Evolutionary conservation across 1,284 basidiomycete genomes (phyloP).

Genomic region (Chiua sp.): DNA sequence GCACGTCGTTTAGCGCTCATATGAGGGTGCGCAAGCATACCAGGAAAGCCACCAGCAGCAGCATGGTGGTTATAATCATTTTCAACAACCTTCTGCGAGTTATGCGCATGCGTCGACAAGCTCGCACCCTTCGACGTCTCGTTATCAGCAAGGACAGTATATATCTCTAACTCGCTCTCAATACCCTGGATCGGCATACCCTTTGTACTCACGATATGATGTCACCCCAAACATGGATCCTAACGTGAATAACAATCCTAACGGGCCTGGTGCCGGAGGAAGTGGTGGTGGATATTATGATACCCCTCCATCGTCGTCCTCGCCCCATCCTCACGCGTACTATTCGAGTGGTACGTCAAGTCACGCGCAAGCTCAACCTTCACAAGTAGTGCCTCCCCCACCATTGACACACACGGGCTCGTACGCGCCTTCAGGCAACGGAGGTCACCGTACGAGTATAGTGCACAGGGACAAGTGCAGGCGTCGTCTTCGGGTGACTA

Average conservation of each 20-base stretch:
- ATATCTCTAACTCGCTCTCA: conserved; percentile 34
- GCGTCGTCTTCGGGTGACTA: conserved; percentile 30
- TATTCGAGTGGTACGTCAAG: conserved; percentile 24
- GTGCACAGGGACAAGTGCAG: conserved; percentile 16
- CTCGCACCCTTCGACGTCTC: conserved; percentile 30
- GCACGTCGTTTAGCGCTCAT: conserved; percentile 29
- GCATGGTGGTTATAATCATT: conserved; percentile 25
- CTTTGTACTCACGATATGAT: conserved; percentile 31
- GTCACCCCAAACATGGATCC: conserved; percentile 18
- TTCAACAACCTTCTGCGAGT: conserved; percentile 31
- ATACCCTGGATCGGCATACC: conserved; percentile 27
- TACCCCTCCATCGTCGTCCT: conserved; percentile 23
- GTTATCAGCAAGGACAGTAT: conserved; percentile 39
- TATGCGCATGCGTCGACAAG: conserved; percentile 33
- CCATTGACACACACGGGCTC: conserved; percentile 23
- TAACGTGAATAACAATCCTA: conserved; percentile 14
- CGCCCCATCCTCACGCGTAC: conserved; percentile 31
- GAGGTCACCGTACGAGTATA: conserved; percentile 35
- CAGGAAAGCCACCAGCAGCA: conserved; percentile 29
- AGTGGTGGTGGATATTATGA: conserved; percentile 35
- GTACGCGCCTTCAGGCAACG: conserved; percentile 30
- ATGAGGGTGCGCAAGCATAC: conserved; percentile 34
- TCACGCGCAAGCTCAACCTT: conserved; percentile 21
- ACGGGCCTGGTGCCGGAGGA: conserved; percentile 14
- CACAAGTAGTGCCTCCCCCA: conserved; percentile 24